Evolutionary conservation across 2,329 filamentous ascomycete genomes (phyloP).

Genomic region (Colletotrichum sp.): DNA sequence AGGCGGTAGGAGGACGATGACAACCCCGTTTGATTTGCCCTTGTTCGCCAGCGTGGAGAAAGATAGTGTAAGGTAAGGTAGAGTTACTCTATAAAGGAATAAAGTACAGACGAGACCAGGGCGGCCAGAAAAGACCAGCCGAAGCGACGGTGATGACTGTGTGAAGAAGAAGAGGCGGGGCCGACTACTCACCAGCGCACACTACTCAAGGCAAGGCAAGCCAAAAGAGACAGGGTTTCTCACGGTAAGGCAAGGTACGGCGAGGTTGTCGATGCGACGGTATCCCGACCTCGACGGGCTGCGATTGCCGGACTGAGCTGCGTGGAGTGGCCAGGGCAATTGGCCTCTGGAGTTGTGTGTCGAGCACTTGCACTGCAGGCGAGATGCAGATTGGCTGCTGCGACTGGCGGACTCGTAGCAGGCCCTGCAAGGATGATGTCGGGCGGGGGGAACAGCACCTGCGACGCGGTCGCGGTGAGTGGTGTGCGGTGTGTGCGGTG

Average conservation of each 20-base stretch:
- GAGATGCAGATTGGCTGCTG: not conserved
- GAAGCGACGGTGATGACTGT: not conserved
- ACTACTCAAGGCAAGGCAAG: not conserved
- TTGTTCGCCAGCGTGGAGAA: not conserved
- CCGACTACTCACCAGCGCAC: not conserved
- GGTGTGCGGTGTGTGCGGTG: slow-evolving; percentile 1
- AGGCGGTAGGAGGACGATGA: not conserved
- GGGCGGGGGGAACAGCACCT: not conserved
- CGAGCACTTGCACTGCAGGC: not conserved
- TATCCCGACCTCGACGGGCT: slow-evolving; percentile 9
- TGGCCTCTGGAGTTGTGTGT: not conserved
- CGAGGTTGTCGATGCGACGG: slow-evolving; percentile 1
- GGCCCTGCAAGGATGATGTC: slow-evolving; percentile 14
- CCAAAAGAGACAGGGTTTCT: not conserved
- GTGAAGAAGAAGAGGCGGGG: not conserved
- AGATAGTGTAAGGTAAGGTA: not conserved
- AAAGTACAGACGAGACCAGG: not conserved
- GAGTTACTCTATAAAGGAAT: not conserved
- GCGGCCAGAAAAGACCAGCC: not conserved
- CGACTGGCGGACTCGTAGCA: not conserved
- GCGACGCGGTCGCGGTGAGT: slow-evolving; percentile 9
- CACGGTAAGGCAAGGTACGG: not conserved
- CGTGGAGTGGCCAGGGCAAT: slow-evolving; percentile 1
- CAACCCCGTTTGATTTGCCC: not conserved
- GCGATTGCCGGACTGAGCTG: not conserved